These are phyloP conservation scores for Sugiyamaella floridensis DNA, from an alignment of 805 yeast species.

Conservation along the genomic window DNA sequence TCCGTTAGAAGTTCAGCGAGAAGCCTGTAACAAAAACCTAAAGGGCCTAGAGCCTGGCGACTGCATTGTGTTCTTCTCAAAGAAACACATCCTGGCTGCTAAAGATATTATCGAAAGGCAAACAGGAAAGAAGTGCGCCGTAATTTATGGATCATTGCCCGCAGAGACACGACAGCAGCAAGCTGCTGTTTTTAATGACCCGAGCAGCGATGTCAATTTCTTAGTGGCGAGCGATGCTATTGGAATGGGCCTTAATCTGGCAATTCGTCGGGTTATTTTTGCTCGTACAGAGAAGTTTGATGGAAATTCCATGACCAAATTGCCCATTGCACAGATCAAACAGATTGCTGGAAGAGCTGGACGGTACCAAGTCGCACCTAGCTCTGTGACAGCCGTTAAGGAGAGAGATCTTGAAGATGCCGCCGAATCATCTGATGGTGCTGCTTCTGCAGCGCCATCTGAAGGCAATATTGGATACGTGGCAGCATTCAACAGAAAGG, in stretches of 20 bases:
- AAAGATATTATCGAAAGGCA: slow-evolving; percentile 62
- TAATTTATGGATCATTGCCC: slow-evolving; percentile 91
- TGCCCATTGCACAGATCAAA: slow-evolving; percentile 64
- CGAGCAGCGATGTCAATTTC: slow-evolving; percentile 65
- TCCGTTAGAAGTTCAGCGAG: slow-evolving; percentile 48
- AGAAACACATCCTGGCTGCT: slow-evolving; percentile 58
- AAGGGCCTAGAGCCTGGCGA: slow-evolving; percentile 55
- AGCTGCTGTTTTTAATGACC: slow-evolving; percentile 64
- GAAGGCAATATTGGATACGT: slow-evolving; percentile 39
- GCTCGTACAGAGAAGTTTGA: slow-evolving; percentile 61
- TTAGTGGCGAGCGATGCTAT: slow-evolving; percentile 94
- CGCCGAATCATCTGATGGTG: slow-evolving; percentile 3
- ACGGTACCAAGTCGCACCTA: slow-evolving; percentile 45
- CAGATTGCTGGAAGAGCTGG: slow-evolving; percentile 98
- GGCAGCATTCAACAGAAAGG: slow-evolving; percentile 43
- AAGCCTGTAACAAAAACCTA: slow-evolving; percentile 29
- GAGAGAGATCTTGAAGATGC: not conserved
- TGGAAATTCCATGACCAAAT: slow-evolving; percentile 43
- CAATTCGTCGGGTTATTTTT: slow-evolving; percentile 75
- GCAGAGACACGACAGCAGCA: slow-evolving; percentile 89
- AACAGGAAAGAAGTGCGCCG: slow-evolving; percentile 65
- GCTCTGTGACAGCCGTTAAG: not conserved
- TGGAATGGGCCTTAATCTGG: slow-evolving; percentile 93
- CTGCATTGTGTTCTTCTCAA: slow-evolving; percentile 83
- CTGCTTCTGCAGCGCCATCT: slow-evolving; percentile 6